A percentile compares a stretch with the other conserved stretches of the same genome.
phyloP scores from a whole-genome alignment of 2,329 filamentous ascomycete species.

The Talaromyces islandicus region DNA sequence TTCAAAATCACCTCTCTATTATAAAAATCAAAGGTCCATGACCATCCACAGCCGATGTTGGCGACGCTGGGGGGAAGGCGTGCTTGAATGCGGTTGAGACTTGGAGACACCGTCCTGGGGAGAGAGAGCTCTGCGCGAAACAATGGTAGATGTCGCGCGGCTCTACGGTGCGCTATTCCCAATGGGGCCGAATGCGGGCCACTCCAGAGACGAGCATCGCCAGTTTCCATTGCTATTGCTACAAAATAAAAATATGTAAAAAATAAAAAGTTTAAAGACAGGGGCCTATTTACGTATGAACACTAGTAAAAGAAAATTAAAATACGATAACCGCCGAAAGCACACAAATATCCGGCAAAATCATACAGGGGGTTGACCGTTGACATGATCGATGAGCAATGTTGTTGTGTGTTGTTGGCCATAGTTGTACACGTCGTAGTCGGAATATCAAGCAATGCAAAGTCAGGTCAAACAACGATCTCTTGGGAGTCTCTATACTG shows the following conservation, averaged over 20 bases:
- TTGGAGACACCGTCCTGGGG: neutral
- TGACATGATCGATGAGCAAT: neutral
- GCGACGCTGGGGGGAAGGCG: neutral
- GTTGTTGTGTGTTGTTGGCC: neutral
- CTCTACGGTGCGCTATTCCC: conserved; percentile 1
- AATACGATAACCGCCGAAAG: neutral
- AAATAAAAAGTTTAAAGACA: neutral
- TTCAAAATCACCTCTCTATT: neutral
- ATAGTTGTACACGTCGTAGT: conserved; percentile 14
- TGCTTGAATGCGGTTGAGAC: neutral
- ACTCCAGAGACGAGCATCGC: neutral
- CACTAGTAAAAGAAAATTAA: neutral
- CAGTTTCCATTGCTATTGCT: neutral
- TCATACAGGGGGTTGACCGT: neutral
- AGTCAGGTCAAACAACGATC: conserved; percentile 8
- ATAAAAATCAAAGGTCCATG: neutral
- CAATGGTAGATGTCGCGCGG: neutral
- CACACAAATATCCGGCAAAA: neutral
- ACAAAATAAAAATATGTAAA: neutral
- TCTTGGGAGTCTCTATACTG: conserved; percentile 15
- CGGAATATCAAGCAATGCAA: conserved; percentile 4
- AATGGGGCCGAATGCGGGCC: neutral
- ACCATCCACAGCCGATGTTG: neutral
- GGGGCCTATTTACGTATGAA: neutral
- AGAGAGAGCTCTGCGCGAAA: neutral